phyloP scores from a whole-genome alignment of 2,329 filamentous ascomycete genomes.

The Onygena corvina region DNA sequence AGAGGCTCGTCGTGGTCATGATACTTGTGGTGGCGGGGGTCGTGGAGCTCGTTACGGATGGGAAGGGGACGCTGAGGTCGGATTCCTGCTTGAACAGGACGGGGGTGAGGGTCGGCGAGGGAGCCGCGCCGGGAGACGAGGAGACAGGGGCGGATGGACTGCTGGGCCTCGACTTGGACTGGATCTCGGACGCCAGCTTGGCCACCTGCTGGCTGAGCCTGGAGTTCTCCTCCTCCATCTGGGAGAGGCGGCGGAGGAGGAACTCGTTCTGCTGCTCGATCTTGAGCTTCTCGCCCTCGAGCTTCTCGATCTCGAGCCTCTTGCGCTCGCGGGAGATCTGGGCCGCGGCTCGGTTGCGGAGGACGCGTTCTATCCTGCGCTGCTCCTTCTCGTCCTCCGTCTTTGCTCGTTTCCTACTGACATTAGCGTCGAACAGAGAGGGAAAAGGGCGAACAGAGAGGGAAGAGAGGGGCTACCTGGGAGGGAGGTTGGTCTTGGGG shows the following conservation, averaged over 20 bases:
- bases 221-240: conserved; percentile 46
- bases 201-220: conserved; percentile 40
- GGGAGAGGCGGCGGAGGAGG: conserved; percentile 51
- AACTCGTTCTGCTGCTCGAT: conserved; percentile 62
- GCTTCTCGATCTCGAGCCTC: conserved; percentile 73
- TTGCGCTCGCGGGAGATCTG: conserved; percentile 95
- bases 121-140: conserved; percentile 25
- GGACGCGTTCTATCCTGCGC: conserved; percentile 88
- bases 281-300: conserved; percentile 52
- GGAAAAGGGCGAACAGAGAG: not conserved
- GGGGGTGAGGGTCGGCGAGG: conserved; percentile 31
- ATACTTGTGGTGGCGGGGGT: not conserved
- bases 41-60: conserved; percentile 13
- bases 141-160: conserved; percentile 21
- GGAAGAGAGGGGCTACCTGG: conserved; percentile 48
- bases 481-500: conserved; percentile 90
- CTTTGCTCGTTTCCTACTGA: conserved; percentile 78
- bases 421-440: conserved; percentile 1
- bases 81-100: conserved; percentile 36
- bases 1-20: conserved; percentile 16
- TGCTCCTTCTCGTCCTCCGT: conserved; percentile 99
- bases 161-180: conserved; percentile 24
- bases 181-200: conserved; percentile 38
- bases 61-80: conserved; percentile 22
- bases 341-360: conserved; percentile 87